Conservation (phyloP, 2,329 filamentous ascomycete genomes). For the Fusarium ramigenum region DNA sequence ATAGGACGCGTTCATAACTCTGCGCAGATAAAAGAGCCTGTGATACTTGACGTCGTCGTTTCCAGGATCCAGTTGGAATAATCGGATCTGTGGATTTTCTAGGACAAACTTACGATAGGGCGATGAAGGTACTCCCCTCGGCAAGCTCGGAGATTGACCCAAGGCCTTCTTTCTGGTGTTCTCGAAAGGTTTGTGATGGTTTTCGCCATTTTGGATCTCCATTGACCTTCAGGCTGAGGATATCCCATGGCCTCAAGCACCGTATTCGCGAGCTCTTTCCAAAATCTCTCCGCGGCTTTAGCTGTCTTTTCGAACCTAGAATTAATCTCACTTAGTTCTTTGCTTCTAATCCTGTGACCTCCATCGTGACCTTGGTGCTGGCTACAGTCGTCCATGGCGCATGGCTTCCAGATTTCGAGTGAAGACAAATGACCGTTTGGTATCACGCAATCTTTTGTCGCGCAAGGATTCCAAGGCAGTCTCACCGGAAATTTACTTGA, state of each 20-base stretch:
- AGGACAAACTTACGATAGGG: too few species aligned
- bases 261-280: background rate
- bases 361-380: background rate
- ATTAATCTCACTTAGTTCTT: background rate
- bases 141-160: too few species aligned
- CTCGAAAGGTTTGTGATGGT: background rate
- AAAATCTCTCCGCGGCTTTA: background rate
- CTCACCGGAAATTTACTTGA: rapidly evolving
- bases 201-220: background rate
- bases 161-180: too few species aligned
- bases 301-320: background rate
- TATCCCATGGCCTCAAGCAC: background rate
- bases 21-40: too few species aligned
- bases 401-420: background rate
- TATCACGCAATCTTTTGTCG: background rate
- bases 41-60: too few species aligned
- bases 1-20: rapidly evolving
- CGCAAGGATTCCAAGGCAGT: background rate
- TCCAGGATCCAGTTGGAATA: too few species aligned
- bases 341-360: background rate
- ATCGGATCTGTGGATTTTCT: too few species aligned
- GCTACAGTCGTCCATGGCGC: background rate
- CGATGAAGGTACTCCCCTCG: background rate
- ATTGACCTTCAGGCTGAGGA: background rate
- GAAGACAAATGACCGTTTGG: background rate